Base-by-base conservation (phyloP, 345 rosid species). In the Pseudoturritis turrita region DNA sequence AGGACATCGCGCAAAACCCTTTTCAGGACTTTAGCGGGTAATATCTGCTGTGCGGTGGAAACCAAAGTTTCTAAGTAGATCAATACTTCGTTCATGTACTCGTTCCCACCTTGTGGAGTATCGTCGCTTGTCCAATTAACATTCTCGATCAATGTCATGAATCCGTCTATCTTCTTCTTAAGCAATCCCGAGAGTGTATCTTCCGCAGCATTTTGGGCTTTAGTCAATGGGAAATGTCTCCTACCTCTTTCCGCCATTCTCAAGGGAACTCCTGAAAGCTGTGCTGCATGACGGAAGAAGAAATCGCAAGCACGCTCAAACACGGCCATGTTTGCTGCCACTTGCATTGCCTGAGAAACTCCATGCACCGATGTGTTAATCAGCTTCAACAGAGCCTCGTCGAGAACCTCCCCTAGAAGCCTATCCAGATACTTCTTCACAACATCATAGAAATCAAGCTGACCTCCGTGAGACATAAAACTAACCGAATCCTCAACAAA, bases 71-170 rank as follows among this genome's bases (percentile, higher is more conserved):
- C 98, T 77, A 95, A 73, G 85, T 89, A 95, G 63, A 95, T 88
- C 57, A 89, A 73, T 62, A 95, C 98, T 78, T 95, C 99, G 74
- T 88, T 95, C 79, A 87, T 96, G 79, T 91, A 95, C 71, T 95
- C 99, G 50, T 95, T 95, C 35, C 99, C 97, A 56, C 80, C 86
- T 73, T 83, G 88, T 26, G 81, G 77, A 45, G 85, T 79, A 44
- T 91, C 96, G 49, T 95, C 99, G n/a, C 88, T 80, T 89, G 82
- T 86, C 99, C 99, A 95, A 55, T 89, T 95, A 53, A 95, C 98
- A 50, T 95, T 95, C 84, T 95, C 99, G 13, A 95, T 83, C 80
- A 95, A 74, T 5, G 82, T 68, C 96, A 89, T 86, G 82, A 91
- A 95, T n/a, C 98, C 92, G 57, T 89, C 96, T 44, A 87, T 93